Percentiles rank a stretch among this genome's conserved stretches.
phyloP scores from a whole-genome alignment of 495 filamentous ascomycete genomes.

The Penicillium goetzii region DNA sequence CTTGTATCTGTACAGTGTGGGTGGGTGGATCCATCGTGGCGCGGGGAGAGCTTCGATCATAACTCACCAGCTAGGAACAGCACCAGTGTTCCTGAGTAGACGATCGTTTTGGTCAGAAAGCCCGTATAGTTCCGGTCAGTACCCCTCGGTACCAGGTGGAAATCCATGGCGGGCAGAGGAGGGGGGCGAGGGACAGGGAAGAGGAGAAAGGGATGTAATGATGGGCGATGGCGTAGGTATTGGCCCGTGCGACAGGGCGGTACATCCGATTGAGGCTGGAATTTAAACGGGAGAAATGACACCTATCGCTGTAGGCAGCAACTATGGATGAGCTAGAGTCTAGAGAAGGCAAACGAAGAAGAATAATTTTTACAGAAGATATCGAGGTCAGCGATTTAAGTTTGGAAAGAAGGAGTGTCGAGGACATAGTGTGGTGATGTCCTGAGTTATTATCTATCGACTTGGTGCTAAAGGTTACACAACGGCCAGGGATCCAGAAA shows the following conservation, averaged over 20 bases:
- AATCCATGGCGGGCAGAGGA: constrained; percentile 39
- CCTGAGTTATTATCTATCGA: neutral
- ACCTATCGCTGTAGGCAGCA: constrained; percentile 2
- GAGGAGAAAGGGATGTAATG: neutral
- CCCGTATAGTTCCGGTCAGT: constrained; percentile 53
- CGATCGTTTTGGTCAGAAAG: constrained; percentile 53
- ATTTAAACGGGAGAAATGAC: neutral
- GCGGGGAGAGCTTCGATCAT: constrained; percentile 7
- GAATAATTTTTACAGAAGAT: neutral
- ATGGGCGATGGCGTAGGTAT: constrained; percentile 16
- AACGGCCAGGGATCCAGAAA: neutral
- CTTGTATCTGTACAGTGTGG: neutral
- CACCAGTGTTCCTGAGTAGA: constrained; percentile 61
- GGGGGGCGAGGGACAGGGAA: constrained; percentile 1
- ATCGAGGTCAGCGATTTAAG: neutral
- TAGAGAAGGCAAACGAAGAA: neutral
- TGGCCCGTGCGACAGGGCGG: constrained; percentile 23
- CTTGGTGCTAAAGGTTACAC: neutral
- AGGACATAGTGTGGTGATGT: neutral
- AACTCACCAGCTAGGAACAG: constrained; percentile 64
- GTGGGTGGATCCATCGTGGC: constrained; percentile 3
- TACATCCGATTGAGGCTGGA: constrained; percentile 10
- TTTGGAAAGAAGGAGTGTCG: neutral
- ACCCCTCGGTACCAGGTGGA: constrained; percentile 47
- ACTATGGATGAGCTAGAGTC: neutral